These are phyloP conservation scores for Fraxinus angustifolia DNA, from an alignment of 305 asterid genomes.

Conservation along the genomic window DNA sequence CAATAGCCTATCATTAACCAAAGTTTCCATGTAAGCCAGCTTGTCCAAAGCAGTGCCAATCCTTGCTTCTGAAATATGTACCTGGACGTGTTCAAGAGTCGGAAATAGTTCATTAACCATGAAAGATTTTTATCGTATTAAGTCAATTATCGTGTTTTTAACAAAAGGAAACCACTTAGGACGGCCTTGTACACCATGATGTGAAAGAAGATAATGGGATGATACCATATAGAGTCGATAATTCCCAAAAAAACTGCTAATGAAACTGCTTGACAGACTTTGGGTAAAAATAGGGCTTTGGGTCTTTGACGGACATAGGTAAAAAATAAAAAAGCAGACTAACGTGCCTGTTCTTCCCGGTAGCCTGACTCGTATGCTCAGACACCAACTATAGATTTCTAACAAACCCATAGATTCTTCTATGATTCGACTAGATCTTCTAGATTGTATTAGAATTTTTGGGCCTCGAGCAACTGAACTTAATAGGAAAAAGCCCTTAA, in stretches of 20 bases:
- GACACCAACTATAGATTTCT: not conserved
- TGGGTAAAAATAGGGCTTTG: not conserved
- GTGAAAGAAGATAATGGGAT: not conserved
- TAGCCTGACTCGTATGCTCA: not conserved
- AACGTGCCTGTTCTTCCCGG: not conserved
- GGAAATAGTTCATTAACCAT: not conserved
- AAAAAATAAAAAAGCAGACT: not conserved
- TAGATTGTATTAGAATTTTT: not conserved
- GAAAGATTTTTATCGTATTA: not conserved
- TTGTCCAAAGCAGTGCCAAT: slow-evolving; percentile 70
- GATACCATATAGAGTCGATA: not conserved
- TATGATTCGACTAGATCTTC: not conserved
- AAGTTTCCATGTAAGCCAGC: slow-evolving; percentile 53
- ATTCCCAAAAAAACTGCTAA: not conserved
- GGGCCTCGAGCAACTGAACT: not conserved
- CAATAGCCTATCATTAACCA: slow-evolving; percentile 49
- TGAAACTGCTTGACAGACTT: not conserved
- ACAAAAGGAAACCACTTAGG: not conserved
- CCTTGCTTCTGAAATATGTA: slow-evolving; percentile 88
- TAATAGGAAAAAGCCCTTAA: not conserved
- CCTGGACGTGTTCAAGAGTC: slow-evolving; percentile 49
- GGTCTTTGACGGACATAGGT: not conserved
- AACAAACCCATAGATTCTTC: not conserved
- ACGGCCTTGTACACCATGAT: not conserved
- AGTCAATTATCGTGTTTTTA: not conserved